Evolutionary conservation across 2,329 filamentous ascomycete genomes (phyloP).

Genomic region (Aspergillus chevalieri): DNA sequence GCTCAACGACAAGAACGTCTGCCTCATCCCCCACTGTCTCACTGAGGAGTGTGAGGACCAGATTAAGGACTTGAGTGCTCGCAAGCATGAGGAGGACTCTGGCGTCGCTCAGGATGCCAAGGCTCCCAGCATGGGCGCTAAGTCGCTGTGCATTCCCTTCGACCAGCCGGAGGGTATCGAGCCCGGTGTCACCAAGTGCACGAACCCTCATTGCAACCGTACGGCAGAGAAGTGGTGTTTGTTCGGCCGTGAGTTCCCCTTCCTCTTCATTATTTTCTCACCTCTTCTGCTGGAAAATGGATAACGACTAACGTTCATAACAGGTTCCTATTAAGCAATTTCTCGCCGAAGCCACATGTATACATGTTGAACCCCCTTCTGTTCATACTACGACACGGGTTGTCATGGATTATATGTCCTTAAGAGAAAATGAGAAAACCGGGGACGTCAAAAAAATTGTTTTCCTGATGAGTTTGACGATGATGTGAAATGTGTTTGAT

Average conservation of each 20-base stretch:
- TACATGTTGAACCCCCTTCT: neutral
- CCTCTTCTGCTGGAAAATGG: neutral
- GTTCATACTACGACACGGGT: neutral
- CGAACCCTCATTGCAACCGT: slow-evolving; percentile 76
- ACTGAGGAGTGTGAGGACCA: slow-evolving; percentile 81
- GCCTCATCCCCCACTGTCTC: slow-evolving; percentile 85
- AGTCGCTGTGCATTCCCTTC: slow-evolving; percentile 72
- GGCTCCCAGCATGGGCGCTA: slow-evolving; percentile 69
- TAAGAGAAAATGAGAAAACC: no score
- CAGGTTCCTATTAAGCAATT: slow-evolving; percentile 24
- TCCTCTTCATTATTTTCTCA: neutral
- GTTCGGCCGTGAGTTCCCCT: slow-evolving; percentile 63
- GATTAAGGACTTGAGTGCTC: slow-evolving; percentile 87
- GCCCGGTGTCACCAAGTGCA: slow-evolving; percentile 78
- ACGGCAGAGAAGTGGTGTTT: slow-evolving; percentile 82
- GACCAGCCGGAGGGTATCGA: slow-evolving; percentile 78
- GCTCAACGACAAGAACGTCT: slow-evolving; percentile 85
- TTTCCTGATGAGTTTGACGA: neutral
- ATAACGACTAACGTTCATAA: slow-evolving; percentile 4
- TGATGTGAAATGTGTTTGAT: neutral
- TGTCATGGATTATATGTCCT: no score
- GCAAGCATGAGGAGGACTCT: slow-evolving; percentile 54
- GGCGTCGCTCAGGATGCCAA: slow-evolving; percentile 69
- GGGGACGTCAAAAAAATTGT: no score
- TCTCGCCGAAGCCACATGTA: neutral